Conservation (phyloP, 805 yeast species). For the Yarrowia sp. region DNA sequence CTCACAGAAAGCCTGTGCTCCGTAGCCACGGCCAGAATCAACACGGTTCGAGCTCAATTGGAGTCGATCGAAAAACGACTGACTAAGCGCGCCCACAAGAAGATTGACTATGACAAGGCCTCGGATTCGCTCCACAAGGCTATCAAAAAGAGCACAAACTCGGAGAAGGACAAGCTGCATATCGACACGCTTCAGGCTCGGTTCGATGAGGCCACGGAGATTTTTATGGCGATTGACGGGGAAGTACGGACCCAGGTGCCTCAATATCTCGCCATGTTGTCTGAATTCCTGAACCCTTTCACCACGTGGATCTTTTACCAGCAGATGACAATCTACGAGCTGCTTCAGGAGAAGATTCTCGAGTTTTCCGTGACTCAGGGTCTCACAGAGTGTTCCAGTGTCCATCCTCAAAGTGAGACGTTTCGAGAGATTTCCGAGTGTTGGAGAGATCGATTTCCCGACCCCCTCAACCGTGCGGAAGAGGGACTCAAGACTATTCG, state of each 20-base stretch:
- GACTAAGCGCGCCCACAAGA: conserved; percentile 50
- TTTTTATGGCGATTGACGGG: conserved; percentile 48
- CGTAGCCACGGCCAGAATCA: conserved; percentile 43
- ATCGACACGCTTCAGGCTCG: conserved; percentile 47
- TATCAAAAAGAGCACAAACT: conserved; percentile 38
- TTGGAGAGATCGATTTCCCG: conserved; percentile 47
- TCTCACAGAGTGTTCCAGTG: conserved; percentile 30
- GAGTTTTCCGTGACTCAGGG: conserved; percentile 46
- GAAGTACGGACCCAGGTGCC: conserved; percentile 47
- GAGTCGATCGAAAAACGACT: conserved; percentile 40
- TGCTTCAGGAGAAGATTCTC: conserved; percentile 42
- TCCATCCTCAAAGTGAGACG: conserved; percentile 35
- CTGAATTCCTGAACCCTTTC: conserved; percentile 49
- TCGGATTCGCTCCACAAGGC: conserved; percentile 48
- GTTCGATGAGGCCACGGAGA: conserved; percentile 48
- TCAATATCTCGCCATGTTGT: conserved; percentile 44
- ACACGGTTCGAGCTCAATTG: conserved; percentile 46
- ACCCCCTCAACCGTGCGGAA: conserved; percentile 46
- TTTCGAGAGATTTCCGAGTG: conserved; percentile 44
- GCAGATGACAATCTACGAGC: conserved; percentile 45
- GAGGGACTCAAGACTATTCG: conserved; percentile 45
- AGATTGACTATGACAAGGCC: conserved; percentile 51
- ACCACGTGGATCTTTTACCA: conserved; percentile 47
- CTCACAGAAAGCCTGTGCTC: conserved; percentile 44
- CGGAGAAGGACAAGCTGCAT: conserved; percentile 47